Percentiles rank a stretch among this genome's conserved stretches.
These are phyloP conservation scores for Extremus antarcticus DNA, from an alignment of 495 filamentous ascomycete genomes.

Conservation along the genomic window DNA sequence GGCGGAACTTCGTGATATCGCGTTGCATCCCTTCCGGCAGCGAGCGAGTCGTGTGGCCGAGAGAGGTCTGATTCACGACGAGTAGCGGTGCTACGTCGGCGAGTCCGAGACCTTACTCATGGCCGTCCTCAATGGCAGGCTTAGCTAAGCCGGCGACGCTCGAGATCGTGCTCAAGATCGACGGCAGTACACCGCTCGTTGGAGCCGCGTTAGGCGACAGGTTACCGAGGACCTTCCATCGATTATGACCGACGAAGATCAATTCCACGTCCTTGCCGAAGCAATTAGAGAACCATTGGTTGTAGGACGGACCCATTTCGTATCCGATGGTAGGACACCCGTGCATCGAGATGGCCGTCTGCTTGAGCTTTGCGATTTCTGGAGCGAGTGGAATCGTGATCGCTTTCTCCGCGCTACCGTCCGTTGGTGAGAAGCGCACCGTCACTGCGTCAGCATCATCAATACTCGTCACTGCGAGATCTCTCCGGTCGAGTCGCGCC, in stretches of 20 bases:
- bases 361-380: constrained; percentile 37
- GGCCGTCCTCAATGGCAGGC: constrained; percentile 26
- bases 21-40: constrained; percentile 44
- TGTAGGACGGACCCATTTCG: constrained; percentile 54
- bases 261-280: constrained; percentile 59
- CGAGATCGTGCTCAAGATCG: neutral
- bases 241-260: constrained; percentile 56
- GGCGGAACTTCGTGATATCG: constrained; percentile 71
- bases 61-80: constrained; percentile 57
- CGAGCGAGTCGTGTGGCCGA: constrained; percentile 52
- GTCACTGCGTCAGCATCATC: constrained; percentile 36
- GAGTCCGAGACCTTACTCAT: constrained; percentile 29
- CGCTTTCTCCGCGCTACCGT: constrained; percentile 21
- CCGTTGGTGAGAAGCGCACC: constrained; percentile 43
- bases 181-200: constrained; percentile 22
- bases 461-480: no score
- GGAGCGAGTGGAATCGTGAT: constrained; percentile 54
- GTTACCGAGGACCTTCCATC: constrained; percentile 47
- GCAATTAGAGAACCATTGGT: constrained; percentile 63
- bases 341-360: constrained; percentile 50
- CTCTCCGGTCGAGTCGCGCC: no score
- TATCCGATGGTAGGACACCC: constrained; percentile 51
- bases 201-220: constrained; percentile 31
- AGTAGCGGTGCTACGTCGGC: constrained; percentile 71
- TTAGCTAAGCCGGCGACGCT: constrained; percentile 40